Evolutionary conservation across 768 basidiomycete genomes (phyloP).

Genomic region (Trichaptum fuscoviolaceum): DNA sequence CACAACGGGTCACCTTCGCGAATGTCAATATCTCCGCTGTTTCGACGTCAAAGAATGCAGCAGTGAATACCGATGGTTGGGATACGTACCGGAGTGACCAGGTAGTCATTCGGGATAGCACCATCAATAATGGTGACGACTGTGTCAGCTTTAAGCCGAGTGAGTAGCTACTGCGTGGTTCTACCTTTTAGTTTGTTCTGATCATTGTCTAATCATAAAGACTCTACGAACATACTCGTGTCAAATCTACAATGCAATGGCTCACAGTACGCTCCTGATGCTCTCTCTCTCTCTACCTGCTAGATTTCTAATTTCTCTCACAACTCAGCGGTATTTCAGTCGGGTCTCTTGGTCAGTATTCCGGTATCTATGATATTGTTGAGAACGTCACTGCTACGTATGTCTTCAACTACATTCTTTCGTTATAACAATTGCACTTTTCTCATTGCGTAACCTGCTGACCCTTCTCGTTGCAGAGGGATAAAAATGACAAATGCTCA

Average conservation of each 20-base stretch:
- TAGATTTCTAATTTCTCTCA: not conserved
- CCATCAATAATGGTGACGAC: slow-evolving; percentile 38
- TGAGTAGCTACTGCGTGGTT: slow-evolving; percentile 14
- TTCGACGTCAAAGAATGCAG: slow-evolving; percentile 30
- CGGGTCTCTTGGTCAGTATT: slow-evolving; percentile 43
- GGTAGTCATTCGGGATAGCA: slow-evolving; percentile 30
- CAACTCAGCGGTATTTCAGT: slow-evolving; percentile 42
- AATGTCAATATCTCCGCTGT: slow-evolving; percentile 30
- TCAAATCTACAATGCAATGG: slow-evolving; percentile 39
- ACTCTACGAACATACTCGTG: slow-evolving; percentile 37
- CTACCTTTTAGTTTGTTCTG: not conserved
- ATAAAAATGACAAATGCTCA: slow-evolving; percentile 40
- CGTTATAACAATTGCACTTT: not conserved
- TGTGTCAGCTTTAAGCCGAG: slow-evolving; percentile 48
- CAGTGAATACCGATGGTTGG: slow-evolving; percentile 40
- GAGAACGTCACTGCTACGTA: slow-evolving; percentile 40
- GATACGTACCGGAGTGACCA: slow-evolving; percentile 39
- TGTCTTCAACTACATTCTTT: slow-evolving; percentile 14
- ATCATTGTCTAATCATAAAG: slow-evolving; percentile 10
- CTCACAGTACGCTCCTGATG: slow-evolving; percentile 36
- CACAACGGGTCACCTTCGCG: slow-evolving; percentile 35
- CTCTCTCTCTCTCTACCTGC: not conserved
- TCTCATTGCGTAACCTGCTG: not conserved
- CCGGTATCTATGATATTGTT: slow-evolving; percentile 37
- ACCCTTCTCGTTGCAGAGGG: slow-evolving; percentile 20